Evolutionary conservation across 2,329 filamentous ascomycete genomes (phyloP), one percentile per base, ranked within the genome.

Genomic region (Phyllosticta paracitricarpa): DNA sequence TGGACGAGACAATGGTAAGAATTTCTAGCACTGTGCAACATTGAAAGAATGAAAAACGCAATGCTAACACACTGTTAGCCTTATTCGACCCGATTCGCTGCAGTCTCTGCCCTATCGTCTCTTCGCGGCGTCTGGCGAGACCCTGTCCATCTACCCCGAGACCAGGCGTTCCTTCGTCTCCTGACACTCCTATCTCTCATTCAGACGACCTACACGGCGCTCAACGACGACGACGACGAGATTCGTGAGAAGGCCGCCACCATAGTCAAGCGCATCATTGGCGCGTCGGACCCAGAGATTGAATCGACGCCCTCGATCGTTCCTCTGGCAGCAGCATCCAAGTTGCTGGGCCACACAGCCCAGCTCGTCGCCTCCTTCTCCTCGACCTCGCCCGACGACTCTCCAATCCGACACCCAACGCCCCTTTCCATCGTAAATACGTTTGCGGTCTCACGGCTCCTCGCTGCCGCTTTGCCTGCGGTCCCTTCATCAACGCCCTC

Each of bases 201-300:
- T 58, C 71, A 91, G 4, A 78, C 86, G 48, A 76, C 93, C 1
- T 92, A 94, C 72, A 86, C 91, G 69, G 79, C 85, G 54, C 80
- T 96, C 4, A 89, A 89, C 69, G 94, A 97, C 70, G 93, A 97
- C 70, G 93, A 97, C 69, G 90, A 96, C 64, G 91, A 97, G 62
- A 83, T 97, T 64, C 84, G 93, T 54, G 82, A 87, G 35, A 72
- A 82, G 0, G 87, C 86, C 7, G 82, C 86, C 2, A 63, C 67
- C 0, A 79, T 82, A 1, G 77, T 81, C 0, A 70, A 74, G 4
- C 70, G 69, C 24, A 71, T 89, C 25, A 66, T 86, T 7, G 75
- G 54, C 10, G 30, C 67, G 40, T 22, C 25, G 54, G 4, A 28
- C 40, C 40, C n/a, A 19, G 40, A 48, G 6, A 17, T 4, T n/a